phyloP scores from a whole-genome alignment of 257 asterid genomes.

The Salvia splendens region DNA sequence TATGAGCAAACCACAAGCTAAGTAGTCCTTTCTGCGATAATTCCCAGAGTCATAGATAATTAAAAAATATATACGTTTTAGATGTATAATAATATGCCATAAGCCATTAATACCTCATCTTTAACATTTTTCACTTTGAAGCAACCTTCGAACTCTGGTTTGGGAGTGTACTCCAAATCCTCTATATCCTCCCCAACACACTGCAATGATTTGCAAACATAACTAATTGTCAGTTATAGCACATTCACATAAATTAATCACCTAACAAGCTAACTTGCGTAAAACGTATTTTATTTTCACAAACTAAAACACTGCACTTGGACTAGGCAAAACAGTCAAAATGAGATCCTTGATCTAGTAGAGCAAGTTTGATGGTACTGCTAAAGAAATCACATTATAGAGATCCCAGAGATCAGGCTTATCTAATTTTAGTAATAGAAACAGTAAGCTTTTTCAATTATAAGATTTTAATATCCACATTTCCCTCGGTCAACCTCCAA shows the following conservation, averaged over 20 bases:
- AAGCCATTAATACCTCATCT: conserved; percentile 70
- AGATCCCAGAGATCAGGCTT: conserved; percentile 18
- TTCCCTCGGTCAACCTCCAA: neutral
- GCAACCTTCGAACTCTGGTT: conserved; percentile 90
- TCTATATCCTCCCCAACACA: conserved; percentile 96
- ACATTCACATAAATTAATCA: conserved; percentile 19
- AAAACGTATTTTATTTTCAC: conserved; percentile 8
- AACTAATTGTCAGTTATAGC: conserved; percentile 24
- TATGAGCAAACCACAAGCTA: conserved; percentile 79
- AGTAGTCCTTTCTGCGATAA: conserved; percentile 78
- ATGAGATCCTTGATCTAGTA: conserved; percentile 16
- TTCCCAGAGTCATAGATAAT: conserved; percentile 25
- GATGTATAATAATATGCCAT: neutral
- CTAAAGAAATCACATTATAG: conserved; percentile 6
- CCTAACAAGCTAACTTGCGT: conserved; percentile 11
- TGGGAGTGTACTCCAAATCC: conserved; percentile 96
- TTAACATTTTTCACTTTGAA: conserved; percentile 84
- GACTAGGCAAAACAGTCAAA: conserved; percentile 3
- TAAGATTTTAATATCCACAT: neutral
- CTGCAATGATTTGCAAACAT: conserved; percentile 43
- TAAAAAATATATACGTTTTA: conserved; percentile 7
- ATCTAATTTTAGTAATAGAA: neutral
- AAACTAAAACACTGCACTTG: conserved; percentile 16
- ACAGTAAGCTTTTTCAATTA: conserved; percentile 1
- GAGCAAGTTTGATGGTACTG: conserved; percentile 15